phyloP scores from a whole-genome alignment of 179 eudicot species.

The Spinacia oleracea region DNA sequence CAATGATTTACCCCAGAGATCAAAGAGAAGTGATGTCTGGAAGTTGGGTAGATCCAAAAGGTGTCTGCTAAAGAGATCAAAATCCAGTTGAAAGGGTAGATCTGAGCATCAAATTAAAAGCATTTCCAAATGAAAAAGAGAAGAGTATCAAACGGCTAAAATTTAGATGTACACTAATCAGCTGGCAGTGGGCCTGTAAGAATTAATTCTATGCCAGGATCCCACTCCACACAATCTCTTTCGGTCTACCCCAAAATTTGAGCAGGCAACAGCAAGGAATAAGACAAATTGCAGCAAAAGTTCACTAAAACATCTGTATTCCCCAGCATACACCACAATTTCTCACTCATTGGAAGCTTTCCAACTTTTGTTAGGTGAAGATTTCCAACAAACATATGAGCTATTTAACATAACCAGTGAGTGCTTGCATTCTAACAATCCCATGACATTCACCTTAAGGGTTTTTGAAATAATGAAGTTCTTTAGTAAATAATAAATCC shows the following conservation, averaged over 20 bases:
- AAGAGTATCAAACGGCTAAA: not conserved
- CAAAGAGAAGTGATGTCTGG: not conserved
- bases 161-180: not conserved
- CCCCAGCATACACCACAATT: not conserved
- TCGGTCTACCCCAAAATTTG: not conserved
- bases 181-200: not conserved
- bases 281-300: not conserved
- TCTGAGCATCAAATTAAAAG: too few relatives aligned
- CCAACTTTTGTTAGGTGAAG: not conserved
- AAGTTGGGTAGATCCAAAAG: not conserved
- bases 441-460: not conserved
- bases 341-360: not conserved
- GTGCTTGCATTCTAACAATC: not conserved
- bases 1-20: not conserved
- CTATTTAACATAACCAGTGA: not conserved
- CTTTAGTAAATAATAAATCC: not conserved
- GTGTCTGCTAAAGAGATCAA: not conserved
- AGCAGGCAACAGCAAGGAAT: not conserved
- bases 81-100: not conserved
- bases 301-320: not conserved
- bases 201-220: not conserved
- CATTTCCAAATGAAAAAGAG: not conserved
- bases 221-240: slow-evolving; percentile 1
- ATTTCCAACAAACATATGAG: not conserved
- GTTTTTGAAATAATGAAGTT: not conserved